Evolutionary conservation across 306 rosid genomes (phyloP).

Genomic region (Medicago arabica): DNA sequence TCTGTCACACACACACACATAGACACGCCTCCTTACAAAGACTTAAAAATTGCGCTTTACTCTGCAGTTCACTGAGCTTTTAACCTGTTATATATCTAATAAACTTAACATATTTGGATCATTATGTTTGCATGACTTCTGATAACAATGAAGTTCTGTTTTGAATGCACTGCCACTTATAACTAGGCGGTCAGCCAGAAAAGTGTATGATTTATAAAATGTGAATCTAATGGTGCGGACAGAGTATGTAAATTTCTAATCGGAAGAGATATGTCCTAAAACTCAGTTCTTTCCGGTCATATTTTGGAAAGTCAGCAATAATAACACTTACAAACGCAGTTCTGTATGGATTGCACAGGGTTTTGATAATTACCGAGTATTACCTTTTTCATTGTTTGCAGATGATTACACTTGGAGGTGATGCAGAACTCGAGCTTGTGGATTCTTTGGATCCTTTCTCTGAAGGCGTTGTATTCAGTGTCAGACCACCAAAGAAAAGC

Average conservation of each 20-base stretch:
- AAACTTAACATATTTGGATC: slow-evolving; percentile 4
- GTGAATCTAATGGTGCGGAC: slow-evolving; percentile 3
- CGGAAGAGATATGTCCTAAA: not conserved
- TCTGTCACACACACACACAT: not conserved
- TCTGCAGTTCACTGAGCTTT: too few species aligned
- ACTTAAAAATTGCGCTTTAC: too few species aligned
- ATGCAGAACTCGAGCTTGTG: slow-evolving; percentile 96
- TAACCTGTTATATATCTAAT: too few species aligned
- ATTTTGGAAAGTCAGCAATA: not conserved
- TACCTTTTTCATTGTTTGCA: slow-evolving; percentile 38
- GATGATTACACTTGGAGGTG: slow-evolving; percentile 99
- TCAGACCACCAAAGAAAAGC: slow-evolving; percentile 97
- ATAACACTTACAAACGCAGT: not conserved
- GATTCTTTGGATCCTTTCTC: slow-evolving; percentile 99
- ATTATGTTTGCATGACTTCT: not conserved
- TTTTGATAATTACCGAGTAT: not conserved
- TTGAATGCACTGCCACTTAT: not conserved
- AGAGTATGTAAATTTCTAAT: slow-evolving; percentile 16
- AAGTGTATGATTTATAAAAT: not conserved
- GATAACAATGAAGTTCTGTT: slow-evolving; percentile 5
- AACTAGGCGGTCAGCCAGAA: not conserved
- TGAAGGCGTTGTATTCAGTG: slow-evolving; percentile 98
- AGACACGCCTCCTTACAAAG: too few species aligned
- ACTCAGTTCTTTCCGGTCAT: not conserved
- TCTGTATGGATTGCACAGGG: not conserved